These are phyloP conservation scores for Ilyonectria destructans DNA, from an alignment of 2,329 filamentous ascomycete species.

Conservation along the genomic window DNA sequence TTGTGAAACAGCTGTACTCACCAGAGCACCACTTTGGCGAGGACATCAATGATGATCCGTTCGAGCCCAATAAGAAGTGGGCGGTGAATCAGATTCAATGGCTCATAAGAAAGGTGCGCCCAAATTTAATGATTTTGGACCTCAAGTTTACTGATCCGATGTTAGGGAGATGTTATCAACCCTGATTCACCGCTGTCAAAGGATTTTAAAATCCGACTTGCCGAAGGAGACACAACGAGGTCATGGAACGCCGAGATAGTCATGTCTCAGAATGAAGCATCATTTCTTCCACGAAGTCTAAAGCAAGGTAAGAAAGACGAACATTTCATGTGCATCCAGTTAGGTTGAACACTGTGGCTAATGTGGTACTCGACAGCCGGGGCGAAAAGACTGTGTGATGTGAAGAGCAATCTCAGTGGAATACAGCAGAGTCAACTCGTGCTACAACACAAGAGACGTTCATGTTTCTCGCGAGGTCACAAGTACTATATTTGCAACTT, in stretches of 20 bases:
- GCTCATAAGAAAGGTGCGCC: slow-evolving; percentile 47
- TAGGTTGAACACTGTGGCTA: background rate
- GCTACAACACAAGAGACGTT: slow-evolving; percentile 55
- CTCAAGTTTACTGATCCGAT: slow-evolving; percentile 49
- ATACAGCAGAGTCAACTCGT: slow-evolving; percentile 59
- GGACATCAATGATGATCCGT: slow-evolving; percentile 37
- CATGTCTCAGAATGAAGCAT: slow-evolving; percentile 57
- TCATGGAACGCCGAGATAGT: slow-evolving; percentile 59
- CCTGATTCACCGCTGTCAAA: slow-evolving; percentile 55
- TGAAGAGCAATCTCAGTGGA: slow-evolving; percentile 60
- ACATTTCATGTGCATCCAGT: background rate
- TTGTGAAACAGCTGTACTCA: slow-evolving; percentile 41
- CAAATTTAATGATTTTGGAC: background rate
- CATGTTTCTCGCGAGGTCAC: slow-evolving; percentile 54
- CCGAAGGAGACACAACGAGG: slow-evolving; percentile 52
- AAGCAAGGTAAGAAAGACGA: slow-evolving; percentile 54
- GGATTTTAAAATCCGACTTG: slow-evolving; percentile 55
- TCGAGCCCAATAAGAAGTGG: slow-evolving; percentile 38
- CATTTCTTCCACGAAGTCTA: slow-evolving; percentile 56
- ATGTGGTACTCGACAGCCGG: slow-evolving; percentile 49
- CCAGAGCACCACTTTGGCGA: slow-evolving; percentile 37
- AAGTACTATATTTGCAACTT: slow-evolving; percentile 60
- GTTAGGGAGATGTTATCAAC: slow-evolving; percentile 59
- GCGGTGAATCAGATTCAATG: slow-evolving; percentile 46
- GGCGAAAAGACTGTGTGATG: slow-evolving; percentile 56